Conservation (phyloP, 202 grass and related monocot genomes). For the Eragrostis tef region DNA sequence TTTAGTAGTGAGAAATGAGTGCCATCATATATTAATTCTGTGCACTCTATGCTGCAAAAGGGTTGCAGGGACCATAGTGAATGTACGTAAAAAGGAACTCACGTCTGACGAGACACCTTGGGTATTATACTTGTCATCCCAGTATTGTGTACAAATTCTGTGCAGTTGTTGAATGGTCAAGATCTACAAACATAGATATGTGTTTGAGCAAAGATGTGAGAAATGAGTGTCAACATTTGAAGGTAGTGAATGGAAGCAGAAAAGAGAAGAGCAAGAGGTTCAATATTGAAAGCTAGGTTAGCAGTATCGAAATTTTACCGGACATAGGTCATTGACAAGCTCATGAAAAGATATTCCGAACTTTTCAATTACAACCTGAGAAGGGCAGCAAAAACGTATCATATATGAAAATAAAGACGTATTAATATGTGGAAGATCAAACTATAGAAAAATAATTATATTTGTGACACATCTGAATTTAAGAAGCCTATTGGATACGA, state of each 20-base stretch:
- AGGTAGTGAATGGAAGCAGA: constrained; percentile 35
- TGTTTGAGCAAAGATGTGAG: constrained; percentile 34
- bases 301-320: constrained; percentile 61
- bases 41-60: no score
- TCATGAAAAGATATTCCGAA: constrained; percentile 91
- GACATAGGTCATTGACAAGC: constrained; percentile 87
- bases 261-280: constrained; percentile 18
- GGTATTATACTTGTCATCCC: constrained; percentile 99
- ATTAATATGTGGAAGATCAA: constrained; percentile 43
- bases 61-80: not conserved
- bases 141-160: constrained; percentile 97
- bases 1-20: not conserved
- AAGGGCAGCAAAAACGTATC: constrained; percentile 34
- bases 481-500: constrained; percentile 19
- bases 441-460: constrained; percentile 17
- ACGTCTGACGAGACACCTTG: constrained; percentile 92
- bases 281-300: constrained; percentile 16
- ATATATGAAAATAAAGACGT: no score
- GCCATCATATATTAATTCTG: not conserved
- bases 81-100: constrained; percentile 50
- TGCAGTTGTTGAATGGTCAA: constrained; percentile 92
- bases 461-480: not conserved
- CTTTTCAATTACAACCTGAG: constrained; percentile 96
- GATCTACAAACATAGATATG: constrained; percentile 57
- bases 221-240: no score